phyloP scores from a whole-genome alignment of 2,329 filamentous ascomycete genomes.

The Sporothrix brunneoviolacea region DNA sequence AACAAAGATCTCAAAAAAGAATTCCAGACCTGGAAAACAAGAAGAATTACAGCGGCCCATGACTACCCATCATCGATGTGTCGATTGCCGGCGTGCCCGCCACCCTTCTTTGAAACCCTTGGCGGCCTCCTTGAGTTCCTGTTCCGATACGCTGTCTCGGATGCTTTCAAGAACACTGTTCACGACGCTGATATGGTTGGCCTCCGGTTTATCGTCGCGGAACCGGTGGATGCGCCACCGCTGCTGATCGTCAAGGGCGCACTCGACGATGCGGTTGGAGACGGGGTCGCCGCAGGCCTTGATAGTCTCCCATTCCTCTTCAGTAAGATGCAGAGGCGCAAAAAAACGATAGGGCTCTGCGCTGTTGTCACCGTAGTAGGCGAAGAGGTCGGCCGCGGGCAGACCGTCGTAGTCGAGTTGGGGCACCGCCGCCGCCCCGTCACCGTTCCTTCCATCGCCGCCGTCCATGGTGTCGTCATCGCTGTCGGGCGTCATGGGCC shows the following conservation, averaged over 20 bases:
- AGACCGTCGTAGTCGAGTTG: constrained; percentile 74
- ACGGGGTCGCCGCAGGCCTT: constrained; percentile 68
- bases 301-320: constrained; percentile 75
- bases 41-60: too few relatives aligned
- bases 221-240: constrained; percentile 86
- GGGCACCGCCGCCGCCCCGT: constrained; percentile 47
- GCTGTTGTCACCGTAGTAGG: constrained; percentile 56
- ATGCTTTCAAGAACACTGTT: constrained; percentile 87
- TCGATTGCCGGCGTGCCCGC: constrained; percentile 54
- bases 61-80: constrained; percentile 23
- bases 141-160: constrained; percentile 72
- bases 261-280: constrained; percentile 86
- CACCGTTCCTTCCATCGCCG: constrained; percentile 46
- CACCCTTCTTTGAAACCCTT: constrained; percentile 70
- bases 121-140: constrained; percentile 67
- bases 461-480: constrained; percentile 39
- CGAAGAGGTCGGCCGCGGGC: constrained; percentile 64
- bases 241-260: constrained; percentile 66
- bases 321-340: constrained; percentile 60
- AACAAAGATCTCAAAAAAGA: neutral
- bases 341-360: constrained; percentile 54
- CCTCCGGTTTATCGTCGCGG: constrained; percentile 85
- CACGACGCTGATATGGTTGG: constrained; percentile 81
- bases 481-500: constrained; percentile 57
- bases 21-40: too few relatives aligned